phyloP scores from a whole-genome alignment of 441 rosid species.

The Mallotus japonicus region DNA sequence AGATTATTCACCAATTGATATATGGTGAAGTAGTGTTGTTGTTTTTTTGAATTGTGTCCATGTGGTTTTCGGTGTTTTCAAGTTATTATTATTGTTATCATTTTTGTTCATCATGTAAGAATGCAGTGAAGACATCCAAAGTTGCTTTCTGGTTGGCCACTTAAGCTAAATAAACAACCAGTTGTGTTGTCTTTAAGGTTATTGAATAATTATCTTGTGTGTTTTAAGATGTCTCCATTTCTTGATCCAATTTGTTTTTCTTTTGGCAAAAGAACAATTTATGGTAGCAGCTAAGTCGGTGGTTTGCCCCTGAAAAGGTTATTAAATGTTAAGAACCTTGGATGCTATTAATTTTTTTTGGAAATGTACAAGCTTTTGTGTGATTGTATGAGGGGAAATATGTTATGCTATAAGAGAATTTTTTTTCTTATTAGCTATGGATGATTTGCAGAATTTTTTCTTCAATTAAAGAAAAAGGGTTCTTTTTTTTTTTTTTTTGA shows the following conservation, averaged over 20 bases:
- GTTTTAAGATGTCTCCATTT: neutral
- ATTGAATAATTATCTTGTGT: slow-evolving; percentile 14
- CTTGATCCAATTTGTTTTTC: neutral
- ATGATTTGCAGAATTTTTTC: no score
- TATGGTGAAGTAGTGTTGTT: neutral
- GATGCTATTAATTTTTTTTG: no score
- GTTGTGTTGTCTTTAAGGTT: slow-evolving; percentile 8
- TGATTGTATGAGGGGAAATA: no score
- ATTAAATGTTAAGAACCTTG: no score
- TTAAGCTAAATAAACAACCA: slow-evolving; percentile 40
- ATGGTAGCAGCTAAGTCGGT: no score
- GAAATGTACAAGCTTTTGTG: no score
- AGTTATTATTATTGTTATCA: neutral
- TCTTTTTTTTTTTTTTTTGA: no score
- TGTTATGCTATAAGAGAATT: no score
- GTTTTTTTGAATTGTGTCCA: slow-evolving; percentile 1
- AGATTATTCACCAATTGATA: slow-evolving; percentile 25
- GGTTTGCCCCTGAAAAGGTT: no score
- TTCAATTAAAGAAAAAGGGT: no score
- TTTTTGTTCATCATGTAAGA: neutral
- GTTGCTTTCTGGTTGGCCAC: slow-evolving; percentile 44
- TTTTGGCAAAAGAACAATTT: no score
- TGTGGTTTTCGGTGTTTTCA: neutral
- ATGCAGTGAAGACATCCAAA: slow-evolving; percentile 20
- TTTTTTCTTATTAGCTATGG: no score